Conservation (phyloP, 1,284 basidiomycete genomes). For the Cystobasidiaceae sp. region DNA sequence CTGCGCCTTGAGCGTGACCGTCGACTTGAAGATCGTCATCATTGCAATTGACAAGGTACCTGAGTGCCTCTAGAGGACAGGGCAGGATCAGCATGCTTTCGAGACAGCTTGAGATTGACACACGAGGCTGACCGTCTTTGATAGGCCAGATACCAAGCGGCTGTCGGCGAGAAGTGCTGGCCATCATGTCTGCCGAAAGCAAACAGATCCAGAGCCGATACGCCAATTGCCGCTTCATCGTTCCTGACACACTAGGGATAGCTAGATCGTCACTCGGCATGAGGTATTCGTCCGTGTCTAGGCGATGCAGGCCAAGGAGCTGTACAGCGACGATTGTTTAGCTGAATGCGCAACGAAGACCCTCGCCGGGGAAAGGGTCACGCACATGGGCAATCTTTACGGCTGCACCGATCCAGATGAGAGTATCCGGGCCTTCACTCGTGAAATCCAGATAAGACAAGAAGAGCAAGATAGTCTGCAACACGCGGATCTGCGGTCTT, state of each 20-base stretch:
- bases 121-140: neutral
- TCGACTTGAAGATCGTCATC: neutral
- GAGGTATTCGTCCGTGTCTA: neutral
- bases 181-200: neutral
- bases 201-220: neutral
- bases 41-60: neutral
- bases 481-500: neutral
- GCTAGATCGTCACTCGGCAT: neutral
- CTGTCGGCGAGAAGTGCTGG: neutral
- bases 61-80: neutral
- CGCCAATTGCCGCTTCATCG: neutral
- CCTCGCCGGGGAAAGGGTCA: neutral
- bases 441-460: constrained; percentile 5
- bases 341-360: neutral
- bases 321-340: neutral
- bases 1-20: neutral
- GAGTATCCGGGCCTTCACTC: constrained; percentile 10
- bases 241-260: neutral
- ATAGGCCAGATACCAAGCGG: neutral
- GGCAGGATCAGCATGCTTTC: neutral
- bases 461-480: neutral
- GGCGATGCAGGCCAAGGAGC: neutral
- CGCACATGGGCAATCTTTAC: constrained; percentile 6
- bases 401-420: neutral
- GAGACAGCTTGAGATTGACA: neutral